These are phyloP conservation scores for Oemleria cerasiformis DNA, from an alignment of 306 rosid species.

Conservation along the genomic window DNA sequence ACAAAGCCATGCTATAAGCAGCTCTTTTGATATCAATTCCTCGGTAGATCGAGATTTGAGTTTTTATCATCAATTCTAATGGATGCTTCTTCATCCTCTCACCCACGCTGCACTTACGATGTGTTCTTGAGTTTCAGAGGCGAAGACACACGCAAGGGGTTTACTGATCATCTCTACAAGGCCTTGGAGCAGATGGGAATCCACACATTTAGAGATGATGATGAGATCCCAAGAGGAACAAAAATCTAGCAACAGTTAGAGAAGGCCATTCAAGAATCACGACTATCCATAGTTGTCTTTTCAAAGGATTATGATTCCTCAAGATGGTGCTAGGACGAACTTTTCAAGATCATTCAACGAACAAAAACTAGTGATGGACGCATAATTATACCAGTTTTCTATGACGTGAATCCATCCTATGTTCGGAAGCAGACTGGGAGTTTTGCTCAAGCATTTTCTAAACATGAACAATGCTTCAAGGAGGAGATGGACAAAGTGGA, in stretches of 20 bases:
- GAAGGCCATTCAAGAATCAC: not conserved
- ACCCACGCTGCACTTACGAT: not conserved
- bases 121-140: conserved; percentile 19
- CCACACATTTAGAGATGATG: conserved; percentile 6
- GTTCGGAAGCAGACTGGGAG: conserved; percentile 5
- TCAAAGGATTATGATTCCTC: not conserved
- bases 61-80: no score
- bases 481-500: not conserved
- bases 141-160: not conserved
- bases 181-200: conserved; percentile 4
- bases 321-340: not conserved
- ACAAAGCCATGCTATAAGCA: no score
- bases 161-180: not conserved
- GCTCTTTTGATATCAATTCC: no score
- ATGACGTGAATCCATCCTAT: not conserved
- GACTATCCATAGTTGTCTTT: not conserved
- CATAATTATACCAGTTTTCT: not conserved
- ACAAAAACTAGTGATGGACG: not conserved
- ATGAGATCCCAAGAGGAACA: not conserved
- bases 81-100: not conserved
- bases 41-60: no score
- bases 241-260: not conserved
- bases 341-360: not conserved
- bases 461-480: not conserved
- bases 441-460: not conserved